A percentile compares a stretch with the other conserved stretches of the same genome.
Conservation (phyloP, 2,329 filamentous ascomycete genomes). For the Paraconiothyrium sp. region DNA sequence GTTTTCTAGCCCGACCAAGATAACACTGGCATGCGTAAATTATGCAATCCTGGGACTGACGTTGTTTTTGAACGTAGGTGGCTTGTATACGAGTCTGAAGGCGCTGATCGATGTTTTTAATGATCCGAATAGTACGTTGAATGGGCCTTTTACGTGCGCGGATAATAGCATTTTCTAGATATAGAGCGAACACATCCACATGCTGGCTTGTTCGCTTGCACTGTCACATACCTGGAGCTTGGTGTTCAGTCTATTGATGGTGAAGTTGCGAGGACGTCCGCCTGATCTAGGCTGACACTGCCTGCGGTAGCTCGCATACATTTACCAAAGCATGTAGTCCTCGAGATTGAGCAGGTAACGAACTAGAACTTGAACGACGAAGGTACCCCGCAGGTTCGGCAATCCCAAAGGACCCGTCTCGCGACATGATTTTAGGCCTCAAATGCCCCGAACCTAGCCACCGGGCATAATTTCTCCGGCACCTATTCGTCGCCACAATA, state of each 20-base stretch:
- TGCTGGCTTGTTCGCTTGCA: background rate
- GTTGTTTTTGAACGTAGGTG: constrained; percentile 36
- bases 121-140: constrained; percentile 34
- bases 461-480: background rate
- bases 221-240: background rate
- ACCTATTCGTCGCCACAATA: background rate
- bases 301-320: no score
- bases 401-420: background rate
- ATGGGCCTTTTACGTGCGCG: constrained; percentile 41
- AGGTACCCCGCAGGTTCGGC: no score
- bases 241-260: background rate
- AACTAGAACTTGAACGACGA: no score
- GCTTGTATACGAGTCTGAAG: constrained; percentile 38
- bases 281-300: no score
- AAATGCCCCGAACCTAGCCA: background rate
- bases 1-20: constrained; percentile 33
- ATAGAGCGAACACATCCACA: background rate
- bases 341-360: no score
- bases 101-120: constrained; percentile 34
- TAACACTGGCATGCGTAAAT: constrained; percentile 32
- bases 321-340: no score
- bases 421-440: background rate
- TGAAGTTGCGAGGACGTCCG: background rate
- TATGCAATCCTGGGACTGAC: constrained; percentile 33
- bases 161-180: constrained; percentile 28